Conservation (phyloP, 352 stramenopile genomes). For the Plasmopara halstedii region DNA sequence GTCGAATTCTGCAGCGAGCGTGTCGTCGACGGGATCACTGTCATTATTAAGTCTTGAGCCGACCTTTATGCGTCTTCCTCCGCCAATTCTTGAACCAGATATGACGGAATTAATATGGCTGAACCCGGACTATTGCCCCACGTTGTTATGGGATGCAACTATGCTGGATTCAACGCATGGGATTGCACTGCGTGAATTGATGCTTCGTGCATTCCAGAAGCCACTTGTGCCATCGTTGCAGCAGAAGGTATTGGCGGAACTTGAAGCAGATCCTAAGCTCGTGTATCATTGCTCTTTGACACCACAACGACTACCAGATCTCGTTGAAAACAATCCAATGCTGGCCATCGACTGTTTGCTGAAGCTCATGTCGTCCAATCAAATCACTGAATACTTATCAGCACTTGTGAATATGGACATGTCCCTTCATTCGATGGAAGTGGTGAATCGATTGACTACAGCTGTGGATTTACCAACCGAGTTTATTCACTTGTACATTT, state of each 20-base stretch:
- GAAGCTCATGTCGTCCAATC: slow-evolving; percentile 86
- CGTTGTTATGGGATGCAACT: slow-evolving; percentile 84
- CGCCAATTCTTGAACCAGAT: slow-evolving; percentile 79
- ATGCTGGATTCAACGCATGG: slow-evolving; percentile 85
- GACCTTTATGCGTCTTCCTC: slow-evolving; percentile 79
- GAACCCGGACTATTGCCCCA: slow-evolving; percentile 88
- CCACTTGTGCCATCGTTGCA: slow-evolving; percentile 84
- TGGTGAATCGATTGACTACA: slow-evolving; percentile 91
- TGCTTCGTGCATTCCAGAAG: slow-evolving; percentile 86
- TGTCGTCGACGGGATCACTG: slow-evolving; percentile 34
- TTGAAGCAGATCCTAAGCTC: slow-evolving; percentile 84
- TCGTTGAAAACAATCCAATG: slow-evolving; percentile 98
- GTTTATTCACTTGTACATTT: slow-evolving; percentile 99
- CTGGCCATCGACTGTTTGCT: slow-evolving; percentile 95
- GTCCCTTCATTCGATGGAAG: slow-evolving; percentile 98
- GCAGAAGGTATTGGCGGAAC: slow-evolving; percentile 84
- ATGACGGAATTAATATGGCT: slow-evolving; percentile 89
- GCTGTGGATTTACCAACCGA: slow-evolving; percentile 92
- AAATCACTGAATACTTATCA: slow-evolving; percentile 95
- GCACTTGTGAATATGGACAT: slow-evolving; percentile 98
- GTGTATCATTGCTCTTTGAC: slow-evolving; percentile 91
- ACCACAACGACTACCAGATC: slow-evolving; percentile 89
- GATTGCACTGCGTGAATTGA: slow-evolving; percentile 83
- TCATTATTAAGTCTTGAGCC: slow-evolving; percentile 85
- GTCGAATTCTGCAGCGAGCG: slow-evolving; percentile 18